phyloP scores from a whole-genome alignment of 495 filamentous ascomycete genomes.

The Aspergillus mulundensis region DNA sequence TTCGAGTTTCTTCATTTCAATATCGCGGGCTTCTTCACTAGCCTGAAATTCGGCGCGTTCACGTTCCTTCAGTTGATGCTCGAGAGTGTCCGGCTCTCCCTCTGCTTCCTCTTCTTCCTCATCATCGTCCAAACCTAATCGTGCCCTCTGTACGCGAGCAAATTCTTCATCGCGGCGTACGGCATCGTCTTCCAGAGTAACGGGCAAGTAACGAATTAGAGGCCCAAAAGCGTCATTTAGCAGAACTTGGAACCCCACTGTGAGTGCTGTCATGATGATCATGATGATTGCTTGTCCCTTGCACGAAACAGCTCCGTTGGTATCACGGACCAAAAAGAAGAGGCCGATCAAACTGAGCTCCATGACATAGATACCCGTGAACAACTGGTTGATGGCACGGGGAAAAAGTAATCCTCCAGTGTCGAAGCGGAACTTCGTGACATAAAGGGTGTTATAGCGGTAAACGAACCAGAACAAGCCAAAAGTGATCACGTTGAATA shows the following conservation, averaged over 20 bases:
- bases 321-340: conserved; percentile 78
- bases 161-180: conserved; percentile 86
- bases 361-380: conserved; percentile 93
- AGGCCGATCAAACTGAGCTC: conserved; percentile 86
- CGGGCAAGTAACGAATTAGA: conserved; percentile 83
- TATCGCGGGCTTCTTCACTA: conserved; percentile 44
- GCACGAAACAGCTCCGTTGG: conserved; percentile 55
- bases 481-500: conserved; percentile 95
- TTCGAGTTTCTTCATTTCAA: conserved; percentile 59
- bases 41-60: conserved; percentile 33
- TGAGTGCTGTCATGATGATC: conserved; percentile 68
- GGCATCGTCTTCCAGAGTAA: conserved; percentile 93
- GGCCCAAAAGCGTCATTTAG: conserved; percentile 84
- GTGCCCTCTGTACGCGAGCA: conserved; percentile 65
- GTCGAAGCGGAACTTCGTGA: conserved; percentile 85
- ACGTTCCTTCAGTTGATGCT: conserved; percentile 44
- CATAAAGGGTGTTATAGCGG: conserved; percentile 94
- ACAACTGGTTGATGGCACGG: conserved; percentile 90
- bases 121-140: conserved; percentile 40
- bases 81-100: conserved; percentile 31
- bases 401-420: conserved; percentile 94
- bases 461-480: conserved; percentile 93
- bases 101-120: not conserved
- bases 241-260: conserved; percentile 73
- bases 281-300: conserved; percentile 85